Conservation (phyloP, 2,329 filamentous ascomycete genomes). For the Corynespora cassiicola region DNA sequence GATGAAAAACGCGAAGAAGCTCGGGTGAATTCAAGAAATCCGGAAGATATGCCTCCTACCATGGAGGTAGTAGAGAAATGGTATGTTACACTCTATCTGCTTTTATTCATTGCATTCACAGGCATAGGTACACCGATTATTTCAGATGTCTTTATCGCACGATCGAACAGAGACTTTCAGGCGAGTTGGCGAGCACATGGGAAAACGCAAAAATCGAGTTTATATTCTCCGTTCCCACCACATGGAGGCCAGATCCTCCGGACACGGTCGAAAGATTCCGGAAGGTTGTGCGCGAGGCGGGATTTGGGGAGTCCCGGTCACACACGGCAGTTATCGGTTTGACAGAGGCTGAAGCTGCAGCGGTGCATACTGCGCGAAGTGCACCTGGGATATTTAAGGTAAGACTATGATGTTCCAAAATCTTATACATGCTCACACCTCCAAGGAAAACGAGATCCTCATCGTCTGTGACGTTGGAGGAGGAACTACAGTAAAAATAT, state of each 20-base stretch:
- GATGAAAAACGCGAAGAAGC: constrained; percentile 43
- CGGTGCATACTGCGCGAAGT: constrained; percentile 49
- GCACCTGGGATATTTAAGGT: constrained; percentile 34
- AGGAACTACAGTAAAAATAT: constrained; percentile 40
- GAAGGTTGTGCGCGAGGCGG: constrained; percentile 51
- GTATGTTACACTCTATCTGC: constrained; percentile 47
- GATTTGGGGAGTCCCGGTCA: constrained; percentile 48
- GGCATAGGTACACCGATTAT: constrained; percentile 53
- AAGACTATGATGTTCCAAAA: constrained; percentile 5
- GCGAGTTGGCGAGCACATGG: constrained; percentile 51
- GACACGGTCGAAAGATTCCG: constrained; percentile 59
- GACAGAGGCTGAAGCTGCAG: constrained; percentile 58
- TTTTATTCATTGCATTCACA: background rate
- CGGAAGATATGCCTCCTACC: constrained; percentile 15
- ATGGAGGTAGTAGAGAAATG: constrained; percentile 51
- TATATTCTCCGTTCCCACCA: constrained; percentile 62
- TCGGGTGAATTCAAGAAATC: constrained; percentile 12
- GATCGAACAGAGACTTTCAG: constrained; percentile 41
- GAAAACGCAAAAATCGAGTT: constrained; percentile 53
- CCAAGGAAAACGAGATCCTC: constrained; percentile 42
- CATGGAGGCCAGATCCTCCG: constrained; percentile 53
- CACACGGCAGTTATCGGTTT: constrained; percentile 50
- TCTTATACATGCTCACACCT: background rate
- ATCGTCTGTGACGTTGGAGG: constrained; percentile 56
- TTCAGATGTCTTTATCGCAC: constrained; percentile 55